Conservation (phyloP, 169 alveolate genomes). For the Plasmodium adleri region DNA sequence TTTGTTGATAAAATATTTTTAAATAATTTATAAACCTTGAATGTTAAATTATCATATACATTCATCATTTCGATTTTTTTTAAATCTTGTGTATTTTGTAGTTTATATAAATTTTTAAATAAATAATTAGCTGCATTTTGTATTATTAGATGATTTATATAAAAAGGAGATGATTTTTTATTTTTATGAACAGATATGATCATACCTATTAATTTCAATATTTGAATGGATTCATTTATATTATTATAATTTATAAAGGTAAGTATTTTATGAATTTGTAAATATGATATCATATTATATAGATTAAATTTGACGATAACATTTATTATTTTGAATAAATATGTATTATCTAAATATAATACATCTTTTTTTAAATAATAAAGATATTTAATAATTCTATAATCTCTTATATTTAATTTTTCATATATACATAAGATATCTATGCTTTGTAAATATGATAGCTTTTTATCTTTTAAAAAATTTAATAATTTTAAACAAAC, state of each 20-base stretch:
- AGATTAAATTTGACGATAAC: slow-evolving; percentile 59
- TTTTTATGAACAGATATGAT: too few species aligned
- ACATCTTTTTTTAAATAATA: slow-evolving; percentile 43
- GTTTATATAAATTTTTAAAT: slow-evolving; percentile 35
- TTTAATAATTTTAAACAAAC: slow-evolving; percentile 41
- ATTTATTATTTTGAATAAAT: slow-evolving; percentile 35
- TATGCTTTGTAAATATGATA: background rate
- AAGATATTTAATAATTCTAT: slow-evolving; percentile 46
- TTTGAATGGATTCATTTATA: slow-evolving; percentile 41
- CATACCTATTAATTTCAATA: slow-evolving; percentile 41
- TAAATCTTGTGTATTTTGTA: slow-evolving; percentile 9
- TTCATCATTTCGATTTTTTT: slow-evolving; percentile 28
- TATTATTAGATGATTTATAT: background rate
- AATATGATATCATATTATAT: slow-evolving; percentile 29
- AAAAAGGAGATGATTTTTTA: background rate
- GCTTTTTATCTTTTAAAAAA: slow-evolving; percentile 13
- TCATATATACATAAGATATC: slow-evolving; percentile 50
- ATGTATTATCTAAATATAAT: slow-evolving; percentile 23
- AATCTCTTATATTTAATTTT: slow-evolving; percentile 66
- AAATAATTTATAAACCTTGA: slow-evolving; percentile 30
- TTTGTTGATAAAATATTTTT: slow-evolving; percentile 17
- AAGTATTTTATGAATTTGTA: slow-evolving; percentile 21
- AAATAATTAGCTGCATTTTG: slow-evolving; percentile 38
- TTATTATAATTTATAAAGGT: slow-evolving; percentile 41
- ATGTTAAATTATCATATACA: slow-evolving; percentile 28